Evolutionary conservation across 805 yeast species (phyloP), one percentile per base, ranked within the genome.

Genomic region (Nematodospora valgi): DNA sequence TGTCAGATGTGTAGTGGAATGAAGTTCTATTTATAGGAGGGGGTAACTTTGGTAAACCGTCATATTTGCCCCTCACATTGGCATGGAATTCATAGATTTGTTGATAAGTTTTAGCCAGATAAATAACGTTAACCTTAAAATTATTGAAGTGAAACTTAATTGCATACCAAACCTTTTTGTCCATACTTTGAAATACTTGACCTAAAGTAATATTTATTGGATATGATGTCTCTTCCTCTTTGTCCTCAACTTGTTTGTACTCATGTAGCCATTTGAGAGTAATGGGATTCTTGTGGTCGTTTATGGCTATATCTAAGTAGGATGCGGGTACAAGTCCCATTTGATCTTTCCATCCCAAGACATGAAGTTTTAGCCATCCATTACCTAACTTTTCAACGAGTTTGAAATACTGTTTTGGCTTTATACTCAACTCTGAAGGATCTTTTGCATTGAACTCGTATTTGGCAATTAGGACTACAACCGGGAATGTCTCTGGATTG

Each of bases 361-460:
- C 38, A 37, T 56, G 56, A 3, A 65, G 70, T 24, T 47, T 38
- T 17, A 66, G 36, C 71, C 70, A 64, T 16, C 71, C 72, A 40
- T 62, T 61, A 2, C 68, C 70, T 3, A 58, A 60, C 19, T 64
- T 47, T 15, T 59, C 57, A 4, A 64, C 22, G 10, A 64, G 43
- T 37, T 56, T 56, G 23, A 64, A 45, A 40, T 54, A 57, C 10
- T 61, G 65, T 5, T 52, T 48, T 11, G 52, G 39, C 6, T 38
- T 39, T 4, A 62, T 50, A 7, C 51, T 40, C 18, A 66, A 39
- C 34, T 66, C 70, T 17, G 51, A 48, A 1, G 21, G 29, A 6
- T 41, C 43, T 41, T 54, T 59, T 5, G 62, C 62, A 2, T 27
- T 31, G 40, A 66, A 64, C n/a, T 44, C 40, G 43, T 62, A 65